phyloP scores from a whole-genome alignment of 768 basidiomycete genomes.

The Mrakia blollopis region DNA sequence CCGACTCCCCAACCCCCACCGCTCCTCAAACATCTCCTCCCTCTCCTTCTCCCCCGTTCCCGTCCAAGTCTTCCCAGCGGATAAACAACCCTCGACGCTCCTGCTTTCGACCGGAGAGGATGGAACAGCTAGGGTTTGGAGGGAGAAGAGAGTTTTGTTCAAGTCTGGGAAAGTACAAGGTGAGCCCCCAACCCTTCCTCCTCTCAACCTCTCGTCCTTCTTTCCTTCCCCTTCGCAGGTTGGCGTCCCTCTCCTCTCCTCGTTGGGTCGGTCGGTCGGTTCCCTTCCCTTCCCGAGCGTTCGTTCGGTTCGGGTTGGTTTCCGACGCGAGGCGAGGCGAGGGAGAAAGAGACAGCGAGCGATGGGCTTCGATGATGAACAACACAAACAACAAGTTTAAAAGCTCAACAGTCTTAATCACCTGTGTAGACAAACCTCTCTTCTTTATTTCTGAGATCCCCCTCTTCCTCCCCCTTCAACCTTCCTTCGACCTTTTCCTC shows the following conservation, averaged over 20 bases:
- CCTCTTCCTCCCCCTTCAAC: constrained; percentile 4
- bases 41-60: constrained; percentile 62
- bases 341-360: too few relatives aligned
- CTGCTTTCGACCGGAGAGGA: constrained; percentile 74
- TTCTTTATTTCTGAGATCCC: constrained; percentile 29
- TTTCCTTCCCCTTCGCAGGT: too few relatives aligned
- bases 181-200: constrained; percentile 40
- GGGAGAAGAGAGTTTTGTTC: constrained; percentile 30
- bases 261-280: too few relatives aligned
- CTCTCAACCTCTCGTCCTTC: neutral
- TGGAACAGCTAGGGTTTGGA: constrained; percentile 47
- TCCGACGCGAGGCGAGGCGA: too few relatives aligned
- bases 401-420: constrained; percentile 47
- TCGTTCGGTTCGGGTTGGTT: neutral
- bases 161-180: constrained; percentile 48
- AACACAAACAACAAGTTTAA: constrained; percentile 38
- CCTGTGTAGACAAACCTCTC: constrained; percentile 36
- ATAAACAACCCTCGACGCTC: constrained; percentile 42
- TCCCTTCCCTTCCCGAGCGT: neutral
- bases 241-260: too few relatives aligned
- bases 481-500: neutral
- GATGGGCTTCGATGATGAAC: constrained; percentile 36
- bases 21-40: constrained; percentile 56
- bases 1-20: constrained; percentile 79
- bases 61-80: constrained; percentile 34